Base-by-base conservation (phyloP, 2,329 filamentous ascomycete genomes). In the Thielaviopsis musarum region DNA sequence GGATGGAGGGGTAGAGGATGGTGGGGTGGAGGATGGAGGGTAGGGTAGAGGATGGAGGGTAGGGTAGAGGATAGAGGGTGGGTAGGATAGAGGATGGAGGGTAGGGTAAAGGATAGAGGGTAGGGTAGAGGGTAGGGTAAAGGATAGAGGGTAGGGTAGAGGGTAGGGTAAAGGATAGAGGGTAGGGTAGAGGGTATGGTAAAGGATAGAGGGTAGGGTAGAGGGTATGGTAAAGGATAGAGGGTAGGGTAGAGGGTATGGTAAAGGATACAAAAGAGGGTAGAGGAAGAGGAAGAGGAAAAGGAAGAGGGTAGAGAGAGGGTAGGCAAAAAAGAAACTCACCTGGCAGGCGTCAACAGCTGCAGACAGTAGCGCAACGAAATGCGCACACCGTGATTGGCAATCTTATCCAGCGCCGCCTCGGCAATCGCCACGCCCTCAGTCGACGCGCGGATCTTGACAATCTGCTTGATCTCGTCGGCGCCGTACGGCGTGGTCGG, bases 331-430 rank as follows among this genome's bases (percentile, higher is more conserved):
- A 51, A 15, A 26, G 26, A 59, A 61, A 70, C 76, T 68, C 73
- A 82, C 79, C 80, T 91, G 57, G 90, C 85, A 1, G 91, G 91
- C 26, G 90, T 88, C 66, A 98, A 77, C 65, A 98, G 74, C 74
- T 97, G 93, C 69, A 98, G 75, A 65, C 91, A 91, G 74, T 98
- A 98, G 65, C 93, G 78, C 73, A 98, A 72, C 70, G 88, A 94
- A 68, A 96, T 90, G 66, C 85, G 86, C 67, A 88, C 88, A 65
- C 93, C 93, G 66, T 95, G 85, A 67, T 87, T 82, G 51, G 89
- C 82, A 66, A 98, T 83, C 74, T 88, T 93, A 66, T 93, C 86
- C 62, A 97, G 79, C 26, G 93, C 93, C 21, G 83, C 81, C 56
- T 94, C 88, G 49, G 82, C 84, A 64, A 97, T 83, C 63, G 81